A percentile compares a stretch with the other conserved stretches of the same genome.
phyloP scores from a whole-genome alignment of 257 asterid species.

The Echites panduratus region DNA sequence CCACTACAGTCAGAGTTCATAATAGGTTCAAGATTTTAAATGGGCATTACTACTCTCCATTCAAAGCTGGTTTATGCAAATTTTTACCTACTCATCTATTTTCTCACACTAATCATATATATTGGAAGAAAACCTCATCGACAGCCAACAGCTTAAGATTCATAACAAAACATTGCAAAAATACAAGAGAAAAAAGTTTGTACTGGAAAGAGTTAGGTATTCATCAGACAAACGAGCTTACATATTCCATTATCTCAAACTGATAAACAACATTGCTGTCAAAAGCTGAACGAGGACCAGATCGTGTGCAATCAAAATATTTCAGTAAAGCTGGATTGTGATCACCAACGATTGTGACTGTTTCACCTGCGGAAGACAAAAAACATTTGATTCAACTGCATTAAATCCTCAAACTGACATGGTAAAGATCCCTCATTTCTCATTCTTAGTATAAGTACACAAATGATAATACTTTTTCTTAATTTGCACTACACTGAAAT shows the following conservation, averaged over 20 bases:
- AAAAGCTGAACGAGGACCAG: slow-evolving; percentile 99
- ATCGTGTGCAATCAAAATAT: slow-evolving; percentile 90
- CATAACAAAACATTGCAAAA: neutral
- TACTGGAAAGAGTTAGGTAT: neutral
- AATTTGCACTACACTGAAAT: neutral
- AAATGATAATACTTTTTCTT: neutral
- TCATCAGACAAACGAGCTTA: slow-evolving; percentile 33
- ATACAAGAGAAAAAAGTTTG: neutral
- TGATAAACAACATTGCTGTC: slow-evolving; percentile 93
- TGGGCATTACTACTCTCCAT: neutral
- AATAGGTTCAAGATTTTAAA: neutral
- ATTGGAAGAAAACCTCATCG: too few species aligned
- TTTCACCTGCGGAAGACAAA: slow-evolving; percentile 62
- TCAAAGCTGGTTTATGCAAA: neutral
- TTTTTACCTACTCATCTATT: neutral
- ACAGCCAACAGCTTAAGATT: neutral
- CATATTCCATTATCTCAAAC: slow-evolving; percentile 97
- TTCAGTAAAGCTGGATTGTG: slow-evolving; percentile 76
- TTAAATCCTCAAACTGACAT: neutral
- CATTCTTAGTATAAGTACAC: neutral
- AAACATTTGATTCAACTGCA: slow-evolving; percentile 10
- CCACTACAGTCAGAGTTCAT: neutral
- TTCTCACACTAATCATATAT: neutral
- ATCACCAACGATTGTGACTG: slow-evolving; percentile 94
- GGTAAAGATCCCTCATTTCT: neutral